Conservation (phyloP, 495 filamentous ascomycete genomes). For the Xylaria venustula region DNA sequence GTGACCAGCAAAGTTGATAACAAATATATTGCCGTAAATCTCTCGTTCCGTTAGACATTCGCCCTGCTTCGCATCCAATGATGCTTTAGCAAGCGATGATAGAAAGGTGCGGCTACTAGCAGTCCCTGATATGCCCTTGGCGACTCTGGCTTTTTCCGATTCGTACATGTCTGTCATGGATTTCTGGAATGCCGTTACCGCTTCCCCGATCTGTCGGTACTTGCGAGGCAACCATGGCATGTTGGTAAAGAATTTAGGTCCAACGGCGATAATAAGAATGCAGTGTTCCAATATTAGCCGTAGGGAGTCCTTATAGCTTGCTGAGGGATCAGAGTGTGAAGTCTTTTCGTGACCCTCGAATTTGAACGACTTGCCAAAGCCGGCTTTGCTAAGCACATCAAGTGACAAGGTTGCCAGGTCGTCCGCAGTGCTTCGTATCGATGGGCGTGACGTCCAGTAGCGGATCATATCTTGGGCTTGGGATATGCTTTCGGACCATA, state of each 20-base stretch:
- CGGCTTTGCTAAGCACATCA: slow-evolving; percentile 44
- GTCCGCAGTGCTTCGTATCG: slow-evolving; percentile 27
- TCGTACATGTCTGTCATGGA: slow-evolving; percentile 29
- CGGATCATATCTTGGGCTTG: slow-evolving; percentile 50
- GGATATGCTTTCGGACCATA: slow-evolving; percentile 45
- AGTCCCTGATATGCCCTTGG: background rate
- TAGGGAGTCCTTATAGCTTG: slow-evolving; percentile 33
- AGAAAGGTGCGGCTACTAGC: background rate
- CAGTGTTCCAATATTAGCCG: slow-evolving; percentile 31
- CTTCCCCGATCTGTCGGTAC: slow-evolving; percentile 20
- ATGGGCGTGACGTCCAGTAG: slow-evolving; percentile 34
- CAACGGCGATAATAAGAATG: slow-evolving; percentile 31
- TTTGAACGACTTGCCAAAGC: slow-evolving; percentile 43
- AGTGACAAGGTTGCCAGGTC: slow-evolving; percentile 46
- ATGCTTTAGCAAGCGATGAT: slow-evolving; percentile 3
- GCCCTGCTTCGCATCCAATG: slow-evolving; percentile 3
- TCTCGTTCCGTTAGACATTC: slow-evolving; percentile 30
- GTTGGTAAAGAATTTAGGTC: slow-evolving; percentile 18
- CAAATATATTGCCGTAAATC: slow-evolving; percentile 54
- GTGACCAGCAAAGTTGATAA: slow-evolving; percentile 55
- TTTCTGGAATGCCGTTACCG: slow-evolving; percentile 27
- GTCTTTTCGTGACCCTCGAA: slow-evolving; percentile 25
- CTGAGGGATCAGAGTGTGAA: slow-evolving; percentile 3
- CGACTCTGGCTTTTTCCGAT: slow-evolving; percentile 7
- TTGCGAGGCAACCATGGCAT: slow-evolving; percentile 27